Evolutionary conservation across 2,329 filamentous ascomycete genomes (phyloP), one percentile per base, ranked within the genome.

Genomic region (Paecilomyces sp.): DNA sequence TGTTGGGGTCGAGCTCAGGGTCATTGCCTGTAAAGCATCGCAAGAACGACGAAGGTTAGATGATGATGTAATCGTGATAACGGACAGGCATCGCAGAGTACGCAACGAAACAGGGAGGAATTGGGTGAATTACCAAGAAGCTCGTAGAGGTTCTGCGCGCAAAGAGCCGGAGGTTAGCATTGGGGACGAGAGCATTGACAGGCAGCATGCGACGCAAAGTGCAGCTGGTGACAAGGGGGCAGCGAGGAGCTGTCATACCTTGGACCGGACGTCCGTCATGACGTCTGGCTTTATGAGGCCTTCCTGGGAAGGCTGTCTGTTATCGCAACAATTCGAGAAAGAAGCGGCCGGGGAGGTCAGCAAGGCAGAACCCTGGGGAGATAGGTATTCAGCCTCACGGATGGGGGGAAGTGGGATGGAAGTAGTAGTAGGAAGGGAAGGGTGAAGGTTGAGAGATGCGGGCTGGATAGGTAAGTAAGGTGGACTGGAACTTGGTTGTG

Each of bases 111-210:
- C 56, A 55, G 56, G 30, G 63, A 61, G 62, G 60, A 67, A 66
- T 47, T 47, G 67, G 64, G 64, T 66, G 66, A 68, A 68, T 68
- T 96, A 97, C 94, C 93, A 85, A 99, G 91, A 83, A 96, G 88
- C 86, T 94, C 93, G 86, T 90, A 97, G 75, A 90, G 88, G 86
- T 99, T 99, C 94, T 97, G 72, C 33, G 72, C 33, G 30, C 36
- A 55, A 54, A 66, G 65, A 68, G 56, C 60, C 62, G 58, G 55
- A 62, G 62, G 68, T 82, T 68, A 83, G 78, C 68, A 59, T 60
- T 57, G 51, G 51, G n/a, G 18, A 57, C 31, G 22, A 36, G 22
- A 57, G 15, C 57, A 60, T 60, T 57, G 54, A 59, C 50, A 36
- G 12, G 51, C 25, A 47, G 18, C 30, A 12, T 31, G 50, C n/a